A percentile compares a stretch with the other conserved stretches of the same genome.
phyloP scores from a whole-genome alignment of 306 rosid species.

The Luffa acutangula region DNA sequence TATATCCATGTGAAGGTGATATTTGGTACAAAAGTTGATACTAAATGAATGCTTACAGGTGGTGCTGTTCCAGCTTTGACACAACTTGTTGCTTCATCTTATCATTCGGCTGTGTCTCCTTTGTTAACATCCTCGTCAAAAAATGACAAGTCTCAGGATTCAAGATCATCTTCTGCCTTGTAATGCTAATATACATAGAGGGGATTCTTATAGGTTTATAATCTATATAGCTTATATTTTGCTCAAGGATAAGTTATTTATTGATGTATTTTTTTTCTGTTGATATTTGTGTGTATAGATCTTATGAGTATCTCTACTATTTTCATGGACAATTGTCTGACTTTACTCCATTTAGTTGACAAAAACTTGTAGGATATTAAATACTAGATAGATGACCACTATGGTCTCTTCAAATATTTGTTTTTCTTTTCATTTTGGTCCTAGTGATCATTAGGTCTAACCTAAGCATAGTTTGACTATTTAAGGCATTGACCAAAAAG shows the following conservation, averaged over 20 bases:
- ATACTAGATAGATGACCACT: too few species aligned
- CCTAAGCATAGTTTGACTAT: too few species aligned
- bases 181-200: background rate
- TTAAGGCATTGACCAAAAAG: too few species aligned
- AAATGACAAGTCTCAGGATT: slow-evolving; percentile 51
- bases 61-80: slow-evolving; percentile 78
- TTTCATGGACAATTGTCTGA: too few species aligned
- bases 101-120: slow-evolving; percentile 44
- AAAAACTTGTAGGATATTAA: too few species aligned
- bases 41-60: slow-evolving; percentile 27
- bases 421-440: too few species aligned
- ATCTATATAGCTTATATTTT: background rate
- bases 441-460: too few species aligned
- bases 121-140: slow-evolving; percentile 34
- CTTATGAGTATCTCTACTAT: too few species aligned
- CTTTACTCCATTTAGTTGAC: too few species aligned
- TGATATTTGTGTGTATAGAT: too few species aligned
- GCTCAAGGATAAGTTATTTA: background rate
- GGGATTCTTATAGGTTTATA: background rate
- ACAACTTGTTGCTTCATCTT: slow-evolving; percentile 79
- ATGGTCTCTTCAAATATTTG: too few species aligned
- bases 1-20: background rate
- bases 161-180: slow-evolving; percentile 58
- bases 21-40: background rate
- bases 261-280: background rate